phyloP scores from a whole-genome alignment of 768 basidiomycete genomes.

The Leccinellum rugosiceps region DNA sequence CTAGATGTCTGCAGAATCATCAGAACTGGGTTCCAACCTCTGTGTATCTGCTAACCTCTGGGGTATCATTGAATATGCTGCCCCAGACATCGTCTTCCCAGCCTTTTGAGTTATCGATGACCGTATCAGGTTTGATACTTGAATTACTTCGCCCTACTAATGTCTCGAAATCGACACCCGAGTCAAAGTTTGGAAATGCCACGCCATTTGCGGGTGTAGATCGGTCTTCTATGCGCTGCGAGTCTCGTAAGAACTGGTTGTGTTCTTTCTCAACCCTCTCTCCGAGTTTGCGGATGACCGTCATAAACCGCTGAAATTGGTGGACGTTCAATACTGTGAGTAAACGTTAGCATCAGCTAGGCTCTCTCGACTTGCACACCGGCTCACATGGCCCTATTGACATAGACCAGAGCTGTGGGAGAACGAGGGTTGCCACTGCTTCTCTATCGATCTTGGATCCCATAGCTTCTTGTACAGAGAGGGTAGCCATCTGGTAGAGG shows the following conservation, averaged over 20 bases:
- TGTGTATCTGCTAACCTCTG: conserved; percentile 20
- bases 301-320: conserved; percentile 94
- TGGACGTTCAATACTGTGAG: conserved; percentile 66
- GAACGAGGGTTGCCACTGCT: conserved; percentile 82
- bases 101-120: conserved; percentile 36
- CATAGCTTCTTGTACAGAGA: conserved; percentile 94
- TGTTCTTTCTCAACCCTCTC: conserved; percentile 93
- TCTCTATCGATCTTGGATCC: conserved; percentile 92
- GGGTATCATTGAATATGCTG: conserved; percentile 56
- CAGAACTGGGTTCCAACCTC: neutral
- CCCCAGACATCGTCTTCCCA: conserved; percentile 91
- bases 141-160: conserved; percentile 64
- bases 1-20: conserved; percentile 16
- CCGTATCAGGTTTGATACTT: conserved; percentile 44
- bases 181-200: conserved; percentile 35
- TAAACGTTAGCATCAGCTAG: conserved; percentile 1
- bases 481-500: conserved; percentile 69
- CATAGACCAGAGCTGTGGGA: conserved; percentile 96
- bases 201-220: conserved; percentile 49
- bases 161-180: conserved; percentile 80
- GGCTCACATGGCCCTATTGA: conserved; percentile 88
- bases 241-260: conserved; percentile 86
- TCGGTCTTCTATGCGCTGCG: conserved; percentile 84
- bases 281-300: conserved; percentile 69
- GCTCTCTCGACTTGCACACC: neutral